Evolutionary conservation across 2,329 filamentous ascomycete genomes (phyloP), one percentile per base, ranked within the genome.

Genomic region (Bipolaris sorokiniana): DNA sequence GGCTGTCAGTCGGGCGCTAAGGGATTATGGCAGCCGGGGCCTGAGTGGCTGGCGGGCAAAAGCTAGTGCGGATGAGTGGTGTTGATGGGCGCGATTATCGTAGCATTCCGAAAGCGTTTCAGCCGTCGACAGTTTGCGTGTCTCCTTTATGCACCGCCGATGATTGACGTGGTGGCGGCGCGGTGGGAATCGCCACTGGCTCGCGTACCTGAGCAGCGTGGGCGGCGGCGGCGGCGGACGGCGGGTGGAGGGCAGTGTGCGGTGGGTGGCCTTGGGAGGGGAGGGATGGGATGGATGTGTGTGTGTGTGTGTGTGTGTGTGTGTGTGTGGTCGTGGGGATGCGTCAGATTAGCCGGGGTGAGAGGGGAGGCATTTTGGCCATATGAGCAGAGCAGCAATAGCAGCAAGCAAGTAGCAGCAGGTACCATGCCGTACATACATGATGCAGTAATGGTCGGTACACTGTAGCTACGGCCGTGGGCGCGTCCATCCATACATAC

Each of bases 1-100:
- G 49, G 66, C 61, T 68, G 65, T 56, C 58, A 64, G 64, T 67
- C 61, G 71, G 71, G 74, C 74, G 74, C 74, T 76, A 75, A 69
- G 70, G 61, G 48, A 63, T 70, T 66, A 67, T 66, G 64, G 67
- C 63, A 69, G 54, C 44, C 56, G 58, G 53, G 49, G 56, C 54
- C 10, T 74, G 68, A 74, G 70, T 75, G 74, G 74, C 70, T 70
- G 60, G 52, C 62, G 61, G 58, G 63, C 65, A 69, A 71, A 73
- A 71, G 66, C 71, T 71, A 72, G 72, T 64, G 63, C 52, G 64
- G 66, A 71, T 66, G 60, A 61, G 57, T 20, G 42, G 5, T 60
- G 49, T 62, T 56, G 59, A 58, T 61, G 70, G 70, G 69, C 67
- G 66, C 63, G 56, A 64, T 64, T 63, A 63, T 68, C 59, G 64